Evolutionary conservation across 2,329 filamentous ascomycete genomes (phyloP).

Genomic region (Cordyceps militaris): DNA sequence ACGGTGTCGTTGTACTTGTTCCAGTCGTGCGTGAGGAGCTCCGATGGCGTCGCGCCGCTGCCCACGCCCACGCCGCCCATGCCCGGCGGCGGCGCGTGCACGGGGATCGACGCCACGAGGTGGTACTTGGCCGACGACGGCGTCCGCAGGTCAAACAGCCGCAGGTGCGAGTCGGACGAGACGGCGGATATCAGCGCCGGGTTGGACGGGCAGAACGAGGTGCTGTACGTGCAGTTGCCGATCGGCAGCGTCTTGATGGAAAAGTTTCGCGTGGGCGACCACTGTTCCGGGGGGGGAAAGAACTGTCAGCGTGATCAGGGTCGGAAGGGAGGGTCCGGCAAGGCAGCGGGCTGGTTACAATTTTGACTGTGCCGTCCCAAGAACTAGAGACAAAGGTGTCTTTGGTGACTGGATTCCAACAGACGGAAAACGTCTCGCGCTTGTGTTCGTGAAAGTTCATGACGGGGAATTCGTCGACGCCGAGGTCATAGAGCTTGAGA

Average conservation of each 20-base stretch:
- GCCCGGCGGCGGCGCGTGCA: conserved; percentile 53
- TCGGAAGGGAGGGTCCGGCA: background rate
- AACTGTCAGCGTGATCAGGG: background rate
- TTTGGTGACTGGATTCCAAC: conserved; percentile 88
- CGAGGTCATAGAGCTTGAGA: conserved; percentile 87
- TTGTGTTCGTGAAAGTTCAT: conserved; percentile 92
- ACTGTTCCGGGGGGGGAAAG: conserved; percentile 39
- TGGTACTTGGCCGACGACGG: conserved; percentile 84
- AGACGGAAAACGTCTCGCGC: conserved; percentile 84
- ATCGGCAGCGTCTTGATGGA: conserved; percentile 83
- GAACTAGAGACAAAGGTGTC: conserved; percentile 85
- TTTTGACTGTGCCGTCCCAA: conserved; percentile 94
- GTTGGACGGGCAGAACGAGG: conserved; percentile 83
- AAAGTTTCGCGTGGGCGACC: conserved; percentile 70
- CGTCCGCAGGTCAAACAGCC: conserved; percentile 86
- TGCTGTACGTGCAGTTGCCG: conserved; percentile 88
- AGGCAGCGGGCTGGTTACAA: conserved; percentile 39
- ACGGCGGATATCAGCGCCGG: conserved; percentile 81
- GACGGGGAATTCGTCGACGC: conserved; percentile 74
- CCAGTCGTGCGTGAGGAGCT: conserved; percentile 95
- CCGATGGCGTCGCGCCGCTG: conserved; percentile 43
- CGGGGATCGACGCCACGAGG: conserved; percentile 73
- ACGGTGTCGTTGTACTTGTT: conserved; percentile 91
- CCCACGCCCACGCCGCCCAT: conserved; percentile 24
- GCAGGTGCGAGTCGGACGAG: conserved; percentile 79